Evolutionary conservation across 768 basidiomycete genomes (phyloP), one percentile per base, ranked within the genome.

Genomic region (Phylloporus arenicola): DNA sequence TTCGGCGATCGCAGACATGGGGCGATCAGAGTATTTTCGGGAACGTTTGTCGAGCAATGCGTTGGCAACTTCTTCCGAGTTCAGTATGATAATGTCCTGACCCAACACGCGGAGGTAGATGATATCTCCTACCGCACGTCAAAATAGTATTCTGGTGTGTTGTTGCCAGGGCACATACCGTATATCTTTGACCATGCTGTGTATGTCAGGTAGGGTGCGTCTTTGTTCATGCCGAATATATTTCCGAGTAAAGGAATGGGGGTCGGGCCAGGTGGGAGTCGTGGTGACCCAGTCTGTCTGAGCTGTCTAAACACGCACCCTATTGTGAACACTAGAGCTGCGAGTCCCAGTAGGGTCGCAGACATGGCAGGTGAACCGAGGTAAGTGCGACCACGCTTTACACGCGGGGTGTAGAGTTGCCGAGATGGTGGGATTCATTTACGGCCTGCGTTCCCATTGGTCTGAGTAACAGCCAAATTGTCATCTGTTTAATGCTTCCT

Each of bases 41-140:
- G 79, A 75, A 27, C 76, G 72, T 57, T 72, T 77, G 33, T 82
- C 80, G 29, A 82, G 62, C 29, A 82, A 63, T 39, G 78, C 77
- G 19, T 68, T 67, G 27, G 72, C 73, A 13, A 69, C 71, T 53
- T 76, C 65, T 50, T 74, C 60, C 57, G 71, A 72, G 64, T 75
- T 81, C 43, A 83, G 59, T 42, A 81, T 65, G 45, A 82, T 57
- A 60, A 81, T 69, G 3, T 75, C 68, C 50, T 75, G 71, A 30
- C 72, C 69, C 45, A 81, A 62, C 22, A 78, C 56, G 19, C 37
- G 42, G 0, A 16, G 24, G n/a, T 50, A 33, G 10, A 58, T 37
- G 16, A 59, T 47, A 12, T 48, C 54, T 3, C 54, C 51, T 54
- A 20, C 17, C 5, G 17, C 22, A n/a, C 14, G 3, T 44, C 4